A percentile compares a stretch with the other conserved stretches of the same genome.
Conservation (phyloP, 345 rosid species). For the Citrus sp. region DNA sequence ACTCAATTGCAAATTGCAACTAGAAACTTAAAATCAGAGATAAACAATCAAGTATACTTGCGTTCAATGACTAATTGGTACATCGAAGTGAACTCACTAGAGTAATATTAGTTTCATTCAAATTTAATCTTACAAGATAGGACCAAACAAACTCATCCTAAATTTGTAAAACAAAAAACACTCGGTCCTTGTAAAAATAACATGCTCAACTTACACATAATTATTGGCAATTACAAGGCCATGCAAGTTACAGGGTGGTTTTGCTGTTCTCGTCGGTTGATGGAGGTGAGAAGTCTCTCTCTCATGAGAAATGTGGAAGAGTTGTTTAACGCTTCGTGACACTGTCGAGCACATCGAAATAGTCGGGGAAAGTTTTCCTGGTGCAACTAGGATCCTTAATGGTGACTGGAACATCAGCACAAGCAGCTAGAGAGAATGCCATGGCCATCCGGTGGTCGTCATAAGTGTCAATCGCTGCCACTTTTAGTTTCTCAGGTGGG, state of each 20-base stretch:
- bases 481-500: slow-evolving; percentile 76
- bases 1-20: background rate
- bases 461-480: slow-evolving; percentile 80
- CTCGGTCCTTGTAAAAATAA: background rate
- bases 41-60: background rate
- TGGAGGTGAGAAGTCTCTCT: background rate
- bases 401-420: slow-evolving; percentile 90
- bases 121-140: background rate
- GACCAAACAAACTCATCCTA: background rate
- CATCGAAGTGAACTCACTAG: background rate
- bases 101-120: background rate
- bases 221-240: slow-evolving; percentile 7
- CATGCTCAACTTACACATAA: slow-evolving; percentile 10
- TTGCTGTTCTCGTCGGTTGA: background rate
- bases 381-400: slow-evolving; percentile 95
- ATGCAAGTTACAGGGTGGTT: background rate
- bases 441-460: slow-evolving; percentile 99
- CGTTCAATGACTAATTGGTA: background rate
- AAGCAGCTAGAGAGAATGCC: slow-evolving; percentile 97
- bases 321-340: slow-evolving; percentile 50
- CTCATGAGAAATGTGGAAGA: background rate
- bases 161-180: background rate
- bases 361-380: slow-evolving; percentile 90
- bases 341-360: slow-evolving; percentile 81
- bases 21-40: background rate